Evolutionary conservation across 768 basidiomycete genomes (phyloP).

Genomic region (Coprinopsis strossmayeri): DNA sequence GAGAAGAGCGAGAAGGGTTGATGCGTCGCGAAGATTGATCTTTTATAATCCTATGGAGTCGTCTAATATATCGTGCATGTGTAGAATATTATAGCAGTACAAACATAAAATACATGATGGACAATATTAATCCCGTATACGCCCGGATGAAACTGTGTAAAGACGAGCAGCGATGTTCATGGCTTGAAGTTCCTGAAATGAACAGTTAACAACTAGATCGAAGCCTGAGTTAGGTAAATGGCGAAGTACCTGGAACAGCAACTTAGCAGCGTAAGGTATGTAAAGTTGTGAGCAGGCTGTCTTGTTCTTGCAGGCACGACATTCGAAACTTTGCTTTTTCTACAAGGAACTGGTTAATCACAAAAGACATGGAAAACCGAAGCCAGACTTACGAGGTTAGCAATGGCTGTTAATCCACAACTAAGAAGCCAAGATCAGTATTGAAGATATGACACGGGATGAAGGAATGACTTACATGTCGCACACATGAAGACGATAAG

Average conservation of each 20-base stretch:
- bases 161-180: constrained; percentile 92
- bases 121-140: constrained; percentile 58
- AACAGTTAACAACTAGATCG: constrained; percentile 1
- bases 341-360: constrained; percentile 18
- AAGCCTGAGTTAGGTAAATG: neutral
- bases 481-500: constrained; percentile 92
- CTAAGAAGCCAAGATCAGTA: constrained; percentile 29
- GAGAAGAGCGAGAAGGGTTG: constrained; percentile 58
- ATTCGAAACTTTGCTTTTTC: constrained; percentile 99
- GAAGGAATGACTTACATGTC: constrained; percentile 66
- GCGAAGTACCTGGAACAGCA: constrained; percentile 77
- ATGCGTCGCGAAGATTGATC: constrained; percentile 30
- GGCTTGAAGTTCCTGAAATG: constrained; percentile 76
- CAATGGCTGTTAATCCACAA: constrained; percentile 95
- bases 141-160: constrained; percentile 82
- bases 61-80: constrained; percentile 16
- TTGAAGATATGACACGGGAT: neutral
- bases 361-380: constrained; percentile 1
- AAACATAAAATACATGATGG: constrained; percentile 24
- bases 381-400: constrained; percentile 73
- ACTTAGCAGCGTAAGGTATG: constrained; percentile 95
- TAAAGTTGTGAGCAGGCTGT: constrained; percentile 88
- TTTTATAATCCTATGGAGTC: constrained; percentile 1
- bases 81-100: constrained; percentile 30
- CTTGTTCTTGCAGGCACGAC: constrained; percentile 96